Conservation (phyloP, 306 rosid genomes). For the Lithocarpus polystachyus region DNA sequence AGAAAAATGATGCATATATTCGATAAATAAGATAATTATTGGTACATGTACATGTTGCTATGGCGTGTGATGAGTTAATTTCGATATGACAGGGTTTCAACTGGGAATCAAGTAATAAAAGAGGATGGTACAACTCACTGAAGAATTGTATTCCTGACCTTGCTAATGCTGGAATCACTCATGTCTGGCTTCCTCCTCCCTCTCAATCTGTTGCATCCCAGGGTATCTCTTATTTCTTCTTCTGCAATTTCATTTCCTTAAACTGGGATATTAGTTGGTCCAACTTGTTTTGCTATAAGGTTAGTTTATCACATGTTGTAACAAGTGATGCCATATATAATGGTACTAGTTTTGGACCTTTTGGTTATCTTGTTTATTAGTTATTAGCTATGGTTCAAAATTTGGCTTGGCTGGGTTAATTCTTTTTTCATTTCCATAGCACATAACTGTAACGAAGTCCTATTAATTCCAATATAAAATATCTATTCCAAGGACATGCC, state of each 20-base stretch:
- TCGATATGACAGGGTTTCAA: conserved; percentile 60
- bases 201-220: conserved; percentile 55
- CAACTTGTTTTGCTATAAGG: no score
- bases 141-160: conserved; percentile 54
- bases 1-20: no score
- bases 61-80: neutral
- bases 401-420: neutral
- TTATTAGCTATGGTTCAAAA: neutral
- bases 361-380: neutral
- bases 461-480: neutral
- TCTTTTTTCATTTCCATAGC: neutral
- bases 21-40: neutral
- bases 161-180: conserved; percentile 56
- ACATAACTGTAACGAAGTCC: neutral
- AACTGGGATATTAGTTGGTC: neutral
- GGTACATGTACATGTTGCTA: neutral
- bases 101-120: conserved; percentile 72
- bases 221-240: conserved; percentile 25
- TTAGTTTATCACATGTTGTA: neutral
- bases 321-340: neutral
- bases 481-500: neutral
- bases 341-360: neutral
- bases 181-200: conserved; percentile 94
- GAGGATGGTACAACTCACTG: conserved; percentile 70
- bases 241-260: neutral